phyloP scores from a whole-genome alignment of 1,139 yeast genomes.

The Yamadazyma mexicana region DNA sequence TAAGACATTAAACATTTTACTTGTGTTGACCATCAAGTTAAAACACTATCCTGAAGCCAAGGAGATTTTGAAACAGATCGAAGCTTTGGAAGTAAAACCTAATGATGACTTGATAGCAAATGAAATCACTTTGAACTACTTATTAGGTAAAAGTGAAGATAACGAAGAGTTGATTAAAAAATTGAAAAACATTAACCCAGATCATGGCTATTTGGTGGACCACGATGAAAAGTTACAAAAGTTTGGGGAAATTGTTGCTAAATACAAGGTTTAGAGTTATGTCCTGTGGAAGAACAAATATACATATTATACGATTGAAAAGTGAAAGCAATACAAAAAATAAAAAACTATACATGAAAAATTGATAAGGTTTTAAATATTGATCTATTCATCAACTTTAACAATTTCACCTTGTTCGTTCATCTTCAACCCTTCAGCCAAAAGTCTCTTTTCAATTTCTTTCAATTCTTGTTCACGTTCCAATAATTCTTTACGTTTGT shows the following conservation, averaged over 20 bases:
- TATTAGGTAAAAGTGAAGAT: conserved; percentile 46
- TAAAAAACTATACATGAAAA: background rate
- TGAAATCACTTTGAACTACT: conserved; percentile 52
- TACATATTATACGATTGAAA: background rate
- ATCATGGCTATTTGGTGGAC: conserved; percentile 54
- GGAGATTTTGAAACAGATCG: conserved; percentile 47
- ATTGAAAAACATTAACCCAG: conserved; percentile 42
- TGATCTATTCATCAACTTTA: conserved; percentile 21
- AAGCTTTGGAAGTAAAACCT: conserved; percentile 31
- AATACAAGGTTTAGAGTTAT: conserved; percentile 41
- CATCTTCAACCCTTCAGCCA: conserved; percentile 53
- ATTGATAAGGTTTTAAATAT: background rate
- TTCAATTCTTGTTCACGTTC: conserved; percentile 87
- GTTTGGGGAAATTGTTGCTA: conserved; percentile 58
- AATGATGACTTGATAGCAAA: conserved; percentile 59
- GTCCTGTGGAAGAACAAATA: no score
- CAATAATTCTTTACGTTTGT: conserved; percentile 79
- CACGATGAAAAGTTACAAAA: conserved; percentile 49
- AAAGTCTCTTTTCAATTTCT: conserved; percentile 75
- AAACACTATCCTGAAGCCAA: conserved; percentile 48
- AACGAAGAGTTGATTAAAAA: conserved; percentile 39
- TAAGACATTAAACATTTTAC: conserved; percentile 36
- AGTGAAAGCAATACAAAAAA: background rate
- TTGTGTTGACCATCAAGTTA: conserved; percentile 45
- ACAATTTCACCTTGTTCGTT: conserved; percentile 45